Evolutionary conservation across 805 yeast genomes (phyloP).

Genomic region (Nakazawaea siamensis): DNA sequence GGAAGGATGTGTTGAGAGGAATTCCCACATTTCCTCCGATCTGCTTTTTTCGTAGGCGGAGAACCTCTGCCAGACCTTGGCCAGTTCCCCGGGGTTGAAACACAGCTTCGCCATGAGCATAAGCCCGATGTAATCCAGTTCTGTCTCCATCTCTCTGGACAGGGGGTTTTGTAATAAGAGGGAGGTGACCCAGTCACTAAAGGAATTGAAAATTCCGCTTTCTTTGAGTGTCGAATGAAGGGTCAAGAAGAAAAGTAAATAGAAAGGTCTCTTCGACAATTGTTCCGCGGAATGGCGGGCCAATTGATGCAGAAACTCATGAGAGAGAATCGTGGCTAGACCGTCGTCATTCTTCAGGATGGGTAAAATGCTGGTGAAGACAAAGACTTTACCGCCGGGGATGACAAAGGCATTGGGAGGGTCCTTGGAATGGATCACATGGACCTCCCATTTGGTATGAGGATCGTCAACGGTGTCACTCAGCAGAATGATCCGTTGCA

Average conservation of each 20-base stretch:
- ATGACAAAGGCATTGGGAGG: conserved; percentile 97
- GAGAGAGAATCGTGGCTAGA: conserved; percentile 88
- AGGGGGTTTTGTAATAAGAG: conserved; percentile 71
- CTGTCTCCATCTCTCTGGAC: conserved; percentile 89
- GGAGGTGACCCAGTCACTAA: conserved; percentile 30
- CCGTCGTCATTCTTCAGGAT: conserved; percentile 82
- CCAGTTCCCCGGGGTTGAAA: conserved; percentile 68
- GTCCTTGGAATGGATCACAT: conserved; percentile 60
- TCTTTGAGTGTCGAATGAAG: conserved; percentile 59
- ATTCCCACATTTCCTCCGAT: conserved; percentile 37
- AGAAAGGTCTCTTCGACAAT: conserved; percentile 68
- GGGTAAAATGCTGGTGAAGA: conserved; percentile 69
- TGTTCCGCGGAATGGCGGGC: conserved; percentile 89
- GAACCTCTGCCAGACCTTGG: conserved; percentile 81
- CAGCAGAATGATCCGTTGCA: conserved; percentile 54
- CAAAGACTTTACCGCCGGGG: conserved; percentile 94
- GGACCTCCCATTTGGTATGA: conserved; percentile 61
- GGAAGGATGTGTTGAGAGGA: conserved; percentile 86
- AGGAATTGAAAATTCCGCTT: conserved; percentile 33
- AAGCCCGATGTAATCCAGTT: conserved; percentile 92
- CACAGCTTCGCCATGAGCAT: conserved; percentile 90
- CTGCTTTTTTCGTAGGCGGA: conserved; percentile 33
- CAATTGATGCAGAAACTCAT: conserved; percentile 89
- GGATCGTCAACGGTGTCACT: conserved; percentile 25
- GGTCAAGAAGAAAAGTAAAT: conserved; percentile 41